Conservation (phyloP, 257 asterid genomes). For the Nicotiana attenuata region DNA sequence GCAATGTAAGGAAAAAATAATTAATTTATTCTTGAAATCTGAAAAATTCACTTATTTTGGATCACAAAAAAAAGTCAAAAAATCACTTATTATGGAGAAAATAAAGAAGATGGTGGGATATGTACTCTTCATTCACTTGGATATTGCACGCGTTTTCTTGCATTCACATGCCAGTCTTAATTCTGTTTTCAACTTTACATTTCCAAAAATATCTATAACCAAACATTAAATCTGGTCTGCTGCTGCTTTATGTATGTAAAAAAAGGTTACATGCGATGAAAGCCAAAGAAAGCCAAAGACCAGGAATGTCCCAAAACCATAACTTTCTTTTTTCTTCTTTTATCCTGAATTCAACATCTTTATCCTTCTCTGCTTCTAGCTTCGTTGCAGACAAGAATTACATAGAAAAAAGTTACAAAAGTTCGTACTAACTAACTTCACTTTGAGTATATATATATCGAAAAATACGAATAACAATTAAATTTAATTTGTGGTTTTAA, state of each 20-base stretch:
- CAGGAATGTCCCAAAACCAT: background rate
- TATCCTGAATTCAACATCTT: background rate
- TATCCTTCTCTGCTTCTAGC: background rate
- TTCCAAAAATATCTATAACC: constrained; percentile 27
- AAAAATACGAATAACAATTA: no score
- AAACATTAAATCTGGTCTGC: background rate
- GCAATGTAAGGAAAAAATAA: no score
- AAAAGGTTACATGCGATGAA: background rate
- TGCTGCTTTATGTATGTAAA: background rate
- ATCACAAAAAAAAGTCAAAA: no score
- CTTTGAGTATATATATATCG: background rate
- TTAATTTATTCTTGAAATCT: no score
- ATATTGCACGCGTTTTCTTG: constrained; percentile 11
- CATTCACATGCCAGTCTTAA: constrained; percentile 19
- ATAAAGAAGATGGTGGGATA: constrained; percentile 25
- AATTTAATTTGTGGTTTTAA: no score
- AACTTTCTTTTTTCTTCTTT: background rate
- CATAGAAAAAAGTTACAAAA: background rate
- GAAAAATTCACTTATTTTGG: no score
- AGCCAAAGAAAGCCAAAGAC: background rate
- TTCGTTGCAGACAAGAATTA: background rate
- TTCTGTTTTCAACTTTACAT: constrained; percentile 6
- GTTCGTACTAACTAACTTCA: background rate
- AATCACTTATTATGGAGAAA: no score
- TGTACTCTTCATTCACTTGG: constrained; percentile 29